phyloP scores from a whole-genome alignment of 116 monocot genomes.

The Cymodocea nodosa region DNA sequence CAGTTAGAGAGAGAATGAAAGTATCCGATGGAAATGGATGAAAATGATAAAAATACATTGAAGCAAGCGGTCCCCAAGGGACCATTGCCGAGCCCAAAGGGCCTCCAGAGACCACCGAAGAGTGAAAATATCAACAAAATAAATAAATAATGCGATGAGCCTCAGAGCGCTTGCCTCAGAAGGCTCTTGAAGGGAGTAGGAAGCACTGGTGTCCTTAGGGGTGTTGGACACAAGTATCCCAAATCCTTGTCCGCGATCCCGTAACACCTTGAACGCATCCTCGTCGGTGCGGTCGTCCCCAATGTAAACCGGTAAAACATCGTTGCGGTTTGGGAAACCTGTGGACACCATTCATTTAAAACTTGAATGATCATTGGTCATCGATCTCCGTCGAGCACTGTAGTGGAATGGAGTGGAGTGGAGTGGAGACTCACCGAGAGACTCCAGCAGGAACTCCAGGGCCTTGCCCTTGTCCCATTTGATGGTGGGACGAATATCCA shows the following conservation, averaged over 20 bases:
- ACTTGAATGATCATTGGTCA: no score
- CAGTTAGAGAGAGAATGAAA: no score
- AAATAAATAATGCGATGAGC: no score
- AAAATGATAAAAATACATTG: no score
- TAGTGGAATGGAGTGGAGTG: no score
- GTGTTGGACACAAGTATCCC: constrained; percentile 50
- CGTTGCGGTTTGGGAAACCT: not conserved
- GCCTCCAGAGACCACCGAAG: no score
- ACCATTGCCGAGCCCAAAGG: no score
- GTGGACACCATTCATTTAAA: not conserved
- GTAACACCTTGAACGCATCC: constrained; percentile 70
- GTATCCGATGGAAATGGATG: no score
- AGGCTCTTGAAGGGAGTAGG: constrained; percentile 57
- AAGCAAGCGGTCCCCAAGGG: not conserved
- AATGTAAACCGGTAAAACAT: constrained; percentile 48
- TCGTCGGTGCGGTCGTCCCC: constrained; percentile 81
- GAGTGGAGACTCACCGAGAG: constrained; percentile 40
- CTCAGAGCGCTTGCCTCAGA: constrained; percentile 25
- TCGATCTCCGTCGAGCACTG: no score
- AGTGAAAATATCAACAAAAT: no score
- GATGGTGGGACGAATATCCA: constrained; percentile 45
- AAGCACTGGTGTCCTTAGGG: constrained; percentile 51
- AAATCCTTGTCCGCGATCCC: constrained; percentile 39
- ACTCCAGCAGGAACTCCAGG: constrained; percentile 55
- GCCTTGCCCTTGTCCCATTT: constrained; percentile 90